Evolutionary conservation across 805 yeast species (phyloP).

Genomic region (Pichia manshurica): DNA sequence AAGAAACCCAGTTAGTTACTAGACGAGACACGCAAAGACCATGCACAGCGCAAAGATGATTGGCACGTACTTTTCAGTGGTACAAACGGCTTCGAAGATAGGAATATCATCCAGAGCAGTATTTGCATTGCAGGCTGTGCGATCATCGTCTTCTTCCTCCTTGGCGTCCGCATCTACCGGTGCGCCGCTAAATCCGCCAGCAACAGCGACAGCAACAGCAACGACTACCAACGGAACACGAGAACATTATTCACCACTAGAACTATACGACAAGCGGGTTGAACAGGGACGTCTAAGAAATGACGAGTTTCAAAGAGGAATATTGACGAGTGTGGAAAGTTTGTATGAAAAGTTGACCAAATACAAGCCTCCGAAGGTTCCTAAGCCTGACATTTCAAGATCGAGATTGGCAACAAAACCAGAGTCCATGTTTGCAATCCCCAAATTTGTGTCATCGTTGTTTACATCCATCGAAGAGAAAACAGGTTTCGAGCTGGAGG

Average conservation of each 20-base stretch:
- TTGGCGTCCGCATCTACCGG: no score
- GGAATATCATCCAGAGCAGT: no score
- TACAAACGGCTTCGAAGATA: no score
- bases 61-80: no score
- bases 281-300: slow-evolving; percentile 47
- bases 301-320: slow-evolving; percentile 76
- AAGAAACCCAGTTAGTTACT: no score
- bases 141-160: no score
- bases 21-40: no score
- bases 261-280: slow-evolving; percentile 27
- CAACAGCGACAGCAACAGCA: no score
- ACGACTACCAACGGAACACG: no score
- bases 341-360: slow-evolving; percentile 48
- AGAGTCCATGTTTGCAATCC: slow-evolving; percentile 28
- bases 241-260: slow-evolving; percentile 24
- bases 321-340: slow-evolving; percentile 54
- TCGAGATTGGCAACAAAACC: background rate
- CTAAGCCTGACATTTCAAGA: slow-evolving; percentile 41
- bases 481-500: background rate
- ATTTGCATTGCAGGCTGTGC: no score
- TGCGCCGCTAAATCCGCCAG: no score
- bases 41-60: no score
- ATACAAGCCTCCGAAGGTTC: slow-evolving; percentile 60
- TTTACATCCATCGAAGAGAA: slow-evolving; percentile 16
- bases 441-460: slow-evolving; percentile 30